phyloP scores from a whole-genome alignment of 371 early-diverging fungal genomes.

The Sanchytrium tribonematis region DNA sequence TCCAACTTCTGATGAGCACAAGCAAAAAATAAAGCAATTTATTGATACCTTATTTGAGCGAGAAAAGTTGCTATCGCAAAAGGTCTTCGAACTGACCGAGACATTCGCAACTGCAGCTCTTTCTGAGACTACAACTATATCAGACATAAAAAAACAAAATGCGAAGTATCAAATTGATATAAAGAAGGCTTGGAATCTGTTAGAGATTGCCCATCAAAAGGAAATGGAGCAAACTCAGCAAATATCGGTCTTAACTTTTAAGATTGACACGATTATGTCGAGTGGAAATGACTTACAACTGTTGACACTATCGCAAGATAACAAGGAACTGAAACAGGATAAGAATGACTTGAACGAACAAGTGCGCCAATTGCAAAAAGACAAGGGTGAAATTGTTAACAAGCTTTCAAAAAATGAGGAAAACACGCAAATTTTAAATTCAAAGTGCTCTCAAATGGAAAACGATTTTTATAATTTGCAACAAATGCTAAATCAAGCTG shows the following conservation, averaged over 20 bases:
- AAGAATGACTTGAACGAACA: neutral
- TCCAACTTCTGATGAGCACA: neutral
- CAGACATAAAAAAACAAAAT: neutral
- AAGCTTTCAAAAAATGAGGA: neutral
- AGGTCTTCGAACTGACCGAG: neutral
- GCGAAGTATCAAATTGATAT: neutral
- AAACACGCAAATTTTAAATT: neutral
- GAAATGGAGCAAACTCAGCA: neutral
- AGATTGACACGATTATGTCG: neutral
- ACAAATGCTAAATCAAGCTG: neutral
- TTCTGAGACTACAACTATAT: neutral
- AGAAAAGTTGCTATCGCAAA: neutral
- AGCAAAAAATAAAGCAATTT: neutral
- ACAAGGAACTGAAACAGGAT: neutral
- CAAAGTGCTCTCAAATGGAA: neutral
- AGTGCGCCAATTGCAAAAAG: neutral
- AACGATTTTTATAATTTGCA: neutral
- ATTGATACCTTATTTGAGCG: neutral
- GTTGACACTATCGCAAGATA: neutral
- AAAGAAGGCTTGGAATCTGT: neutral
- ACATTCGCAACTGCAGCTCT: neutral
- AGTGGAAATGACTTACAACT: neutral
- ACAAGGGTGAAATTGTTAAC: neutral
- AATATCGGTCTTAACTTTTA: neutral
- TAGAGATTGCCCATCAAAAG: neutral